Base-by-base conservation (phyloP, 768 basidiomycete genomes). In the Leccinum olivaceopallidum region DNA sequence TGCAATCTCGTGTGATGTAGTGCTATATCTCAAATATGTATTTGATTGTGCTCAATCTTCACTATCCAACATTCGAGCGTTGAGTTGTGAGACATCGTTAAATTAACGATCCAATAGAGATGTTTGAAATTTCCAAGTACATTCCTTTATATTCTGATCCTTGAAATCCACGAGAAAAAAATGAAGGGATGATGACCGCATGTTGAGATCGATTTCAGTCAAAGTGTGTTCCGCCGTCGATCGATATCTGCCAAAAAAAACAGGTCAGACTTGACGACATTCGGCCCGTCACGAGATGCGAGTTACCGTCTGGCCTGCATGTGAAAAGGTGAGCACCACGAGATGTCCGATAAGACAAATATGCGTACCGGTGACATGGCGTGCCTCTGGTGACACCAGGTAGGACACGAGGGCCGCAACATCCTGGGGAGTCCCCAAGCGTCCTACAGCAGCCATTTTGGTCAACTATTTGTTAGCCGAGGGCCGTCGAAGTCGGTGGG, bases 321-420 rank as follows among this genome's bases (percentile, higher is more conserved):
- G 39, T 42, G 39, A n/a, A 42, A 8, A 42, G 8, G 39, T 12
- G 13, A 24, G 24, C 14, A 26, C 13, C 22, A 52, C 9, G 18
- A 32, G 20, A 50, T 16, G 12, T 20, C 1, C 22, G n/a, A 47
- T 20, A 37, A 9, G 30, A 48, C 4, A 14, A 18, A 26, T 6
- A 18, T 20, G 55, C 61, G 14, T 61, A 73, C 77, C 77, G 51
- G 76, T 78, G 58, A 79, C 49, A 26, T 68, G 73, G 60, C 65
- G 65, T 12, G 78, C 71, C 20, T 22, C 22, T 22, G 22, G 22
- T 22, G 22, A 22, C 22, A 22, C 22, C 2, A 22, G 22, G 22
- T 22, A 79, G 6, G 74, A 69, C 5, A 79, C 79, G 0, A 80
- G 69, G 18, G 60, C 66, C 1, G 76, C 76, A n/a, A 79, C 44